Evolutionary conservation across 2,329 filamentous ascomycete species (phyloP).

Genomic region (Xylariomycetidae sp.): DNA sequence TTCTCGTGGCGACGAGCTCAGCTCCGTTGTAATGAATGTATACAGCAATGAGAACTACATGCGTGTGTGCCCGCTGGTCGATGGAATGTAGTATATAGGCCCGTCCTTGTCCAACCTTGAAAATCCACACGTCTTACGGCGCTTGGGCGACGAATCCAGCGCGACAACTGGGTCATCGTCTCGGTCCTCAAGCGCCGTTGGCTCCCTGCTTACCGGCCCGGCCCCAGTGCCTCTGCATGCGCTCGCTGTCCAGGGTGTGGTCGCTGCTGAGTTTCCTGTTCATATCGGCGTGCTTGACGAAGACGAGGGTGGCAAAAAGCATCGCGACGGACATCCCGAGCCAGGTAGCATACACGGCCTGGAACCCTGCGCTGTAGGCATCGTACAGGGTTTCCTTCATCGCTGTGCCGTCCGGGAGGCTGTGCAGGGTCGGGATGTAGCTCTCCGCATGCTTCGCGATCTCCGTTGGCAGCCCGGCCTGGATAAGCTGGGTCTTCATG

Average conservation of each 20-base stretch:
- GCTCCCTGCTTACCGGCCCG: background rate
- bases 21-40: too few species aligned
- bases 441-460: slow-evolving; percentile 17
- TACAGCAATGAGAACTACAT: too few species aligned
- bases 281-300: slow-evolving; percentile 12
- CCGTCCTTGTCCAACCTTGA: too few species aligned
- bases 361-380: slow-evolving; percentile 10
- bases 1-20: too few species aligned
- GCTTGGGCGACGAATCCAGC: too few species aligned
- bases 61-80: too few species aligned
- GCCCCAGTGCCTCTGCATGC: background rate
- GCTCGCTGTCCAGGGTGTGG: slow-evolving; percentile 6
- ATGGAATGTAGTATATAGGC: too few species aligned
- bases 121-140: too few species aligned
- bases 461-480: slow-evolving; percentile 17
- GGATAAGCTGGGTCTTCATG: slow-evolving; percentile 24
- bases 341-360: slow-evolving; percentile 5
- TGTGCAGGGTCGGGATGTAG: slow-evolving; percentile 10
- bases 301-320: slow-evolving; percentile 6
- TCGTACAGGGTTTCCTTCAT: slow-evolving; percentile 5
- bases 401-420: slow-evolving; percentile 1
- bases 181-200: too few species aligned
- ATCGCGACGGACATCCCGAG: slow-evolving; percentile 8
- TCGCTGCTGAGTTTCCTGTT: slow-evolving; percentile 9
- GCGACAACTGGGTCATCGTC: too few species aligned